Conservation (phyloP, 495 filamentous ascomycete genomes). For the Podospora comata region DNA sequence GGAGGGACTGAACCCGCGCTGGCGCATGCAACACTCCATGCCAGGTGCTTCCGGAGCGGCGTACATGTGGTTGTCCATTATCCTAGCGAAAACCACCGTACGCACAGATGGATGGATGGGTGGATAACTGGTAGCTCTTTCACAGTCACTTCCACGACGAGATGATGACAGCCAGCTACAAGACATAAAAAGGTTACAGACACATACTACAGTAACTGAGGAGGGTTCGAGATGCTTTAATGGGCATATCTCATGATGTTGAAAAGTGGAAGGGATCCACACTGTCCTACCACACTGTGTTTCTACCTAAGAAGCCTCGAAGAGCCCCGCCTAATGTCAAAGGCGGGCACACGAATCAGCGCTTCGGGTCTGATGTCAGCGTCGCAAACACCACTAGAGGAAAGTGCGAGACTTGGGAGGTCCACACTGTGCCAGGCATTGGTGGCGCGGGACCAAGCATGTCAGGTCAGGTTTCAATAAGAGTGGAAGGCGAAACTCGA, state of each 20-base stretch:
- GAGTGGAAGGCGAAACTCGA: constrained; percentile 10
- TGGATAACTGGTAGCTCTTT: not conserved
- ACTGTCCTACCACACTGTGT: not conserved
- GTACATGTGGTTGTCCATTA: constrained; percentile 1
- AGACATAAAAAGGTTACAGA: too few species aligned
- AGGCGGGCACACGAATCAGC: not conserved
- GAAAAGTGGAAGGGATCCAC: not conserved
- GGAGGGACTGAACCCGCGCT: constrained; percentile 20
- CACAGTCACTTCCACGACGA: not conserved
- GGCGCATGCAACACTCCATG: constrained; percentile 19
- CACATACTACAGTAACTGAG: too few species aligned
- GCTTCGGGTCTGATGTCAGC: not conserved
- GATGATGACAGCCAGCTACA: not conserved
- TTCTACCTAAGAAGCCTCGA: not conserved
- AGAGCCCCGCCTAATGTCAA: constrained; percentile 3
- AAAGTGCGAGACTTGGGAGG: not conserved
- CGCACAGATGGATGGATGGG: not conserved
- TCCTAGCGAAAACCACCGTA: not conserved
- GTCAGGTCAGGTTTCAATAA: constrained; percentile 3
- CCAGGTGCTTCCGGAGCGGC: not conserved
- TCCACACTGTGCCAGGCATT: constrained; percentile 4
- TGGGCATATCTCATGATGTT: not conserved
- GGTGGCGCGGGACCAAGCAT: not conserved
- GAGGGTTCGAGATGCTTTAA: not conserved
- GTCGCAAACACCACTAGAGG: constrained; percentile 2